These are phyloP conservation scores for Russula ochroleuca DNA, from an alignment of 768 basidiomycete species.

Conservation along the genomic window DNA sequence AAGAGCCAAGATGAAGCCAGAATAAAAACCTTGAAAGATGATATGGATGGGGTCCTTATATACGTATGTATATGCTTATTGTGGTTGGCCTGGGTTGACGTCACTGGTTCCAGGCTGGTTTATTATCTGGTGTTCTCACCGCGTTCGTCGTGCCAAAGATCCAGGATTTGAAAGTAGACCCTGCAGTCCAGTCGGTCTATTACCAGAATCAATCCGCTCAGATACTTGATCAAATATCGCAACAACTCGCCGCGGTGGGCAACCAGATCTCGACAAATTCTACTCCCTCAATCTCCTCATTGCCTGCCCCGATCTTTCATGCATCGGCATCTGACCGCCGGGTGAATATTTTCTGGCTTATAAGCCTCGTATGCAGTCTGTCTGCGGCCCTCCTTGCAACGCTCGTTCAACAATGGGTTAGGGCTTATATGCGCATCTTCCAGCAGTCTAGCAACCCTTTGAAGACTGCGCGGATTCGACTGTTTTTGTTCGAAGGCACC, in stretches of 20 bases:
- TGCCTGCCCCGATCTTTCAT: constrained; percentile 9
- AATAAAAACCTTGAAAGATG: neutral
- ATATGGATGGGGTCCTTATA: neutral
- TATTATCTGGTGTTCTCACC: constrained; percentile 19
- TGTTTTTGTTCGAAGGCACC: constrained; percentile 39
- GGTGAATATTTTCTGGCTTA: constrained; percentile 43
- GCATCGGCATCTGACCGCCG: constrained; percentile 36
- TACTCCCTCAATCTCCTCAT: neutral
- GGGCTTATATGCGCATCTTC: constrained; percentile 35
- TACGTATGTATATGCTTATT: neutral
- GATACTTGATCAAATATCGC: neutral
- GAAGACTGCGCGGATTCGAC: constrained; percentile 41
- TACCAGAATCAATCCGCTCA: constrained; percentile 11
- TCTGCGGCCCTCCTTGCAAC: constrained; percentile 43
- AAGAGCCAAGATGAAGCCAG: neutral
- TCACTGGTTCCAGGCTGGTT: constrained; percentile 10
- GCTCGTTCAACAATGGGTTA: constrained; percentile 49
- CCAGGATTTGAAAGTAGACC: constrained; percentile 7
- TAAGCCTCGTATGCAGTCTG: constrained; percentile 37
- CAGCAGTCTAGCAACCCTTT: constrained; percentile 31
- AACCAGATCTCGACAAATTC: neutral
- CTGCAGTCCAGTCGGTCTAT: neutral
- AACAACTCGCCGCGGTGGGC: constrained; percentile 2
- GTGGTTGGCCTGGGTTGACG: neutral
- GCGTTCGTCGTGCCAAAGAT: constrained; percentile 12